These are phyloP conservation scores for Plasmopara halstedii DNA, from an alignment of 352 stramenopile species.

Conservation along the genomic window DNA sequence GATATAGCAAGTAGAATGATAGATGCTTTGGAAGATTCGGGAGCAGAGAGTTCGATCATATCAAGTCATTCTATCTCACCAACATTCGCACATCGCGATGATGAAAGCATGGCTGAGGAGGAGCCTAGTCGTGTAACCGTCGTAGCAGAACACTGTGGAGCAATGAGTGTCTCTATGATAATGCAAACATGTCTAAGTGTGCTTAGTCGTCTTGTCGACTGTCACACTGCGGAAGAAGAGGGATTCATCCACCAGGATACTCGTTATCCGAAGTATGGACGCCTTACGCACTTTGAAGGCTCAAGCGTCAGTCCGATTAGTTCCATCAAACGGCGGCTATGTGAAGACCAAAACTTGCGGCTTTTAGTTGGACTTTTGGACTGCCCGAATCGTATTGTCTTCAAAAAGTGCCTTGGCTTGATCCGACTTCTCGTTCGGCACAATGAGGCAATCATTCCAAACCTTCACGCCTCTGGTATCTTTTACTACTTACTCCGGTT, in stretches of 20 bases:
- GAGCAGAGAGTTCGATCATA: slow-evolving; percentile 33
- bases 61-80: slow-evolving; percentile 31
- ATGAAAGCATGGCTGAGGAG: slow-evolving; percentile 28
- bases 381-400: slow-evolving; percentile 77
- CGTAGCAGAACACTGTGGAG: slow-evolving; percentile 64
- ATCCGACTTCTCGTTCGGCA: slow-evolving; percentile 77
- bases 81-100: slow-evolving; percentile 20
- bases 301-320: slow-evolving; percentile 71
- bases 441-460: slow-evolving; percentile 79
- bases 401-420: slow-evolving; percentile 76
- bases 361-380: slow-evolving; percentile 77
- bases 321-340: slow-evolving; percentile 64
- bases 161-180: slow-evolving; percentile 83
- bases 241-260: slow-evolving; percentile 70
- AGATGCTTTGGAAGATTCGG: slow-evolving; percentile 62
- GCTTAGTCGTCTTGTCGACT: slow-evolving; percentile 75
- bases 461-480: slow-evolving; percentile 71
- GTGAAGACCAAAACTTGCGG: slow-evolving; percentile 65
- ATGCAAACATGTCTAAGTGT: slow-evolving; percentile 83
- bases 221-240: slow-evolving; percentile 76
- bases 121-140: slow-evolving; percentile 57
- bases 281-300: slow-evolving; percentile 76
- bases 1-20: slow-evolving; percentile 50
- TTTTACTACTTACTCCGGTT: slow-evolving; percentile 86
- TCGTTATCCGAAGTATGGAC: slow-evolving; percentile 70